Evolutionary conservation across 768 basidiomycete genomes (phyloP).

Genomic region (Kwoniella botswanensis): DNA sequence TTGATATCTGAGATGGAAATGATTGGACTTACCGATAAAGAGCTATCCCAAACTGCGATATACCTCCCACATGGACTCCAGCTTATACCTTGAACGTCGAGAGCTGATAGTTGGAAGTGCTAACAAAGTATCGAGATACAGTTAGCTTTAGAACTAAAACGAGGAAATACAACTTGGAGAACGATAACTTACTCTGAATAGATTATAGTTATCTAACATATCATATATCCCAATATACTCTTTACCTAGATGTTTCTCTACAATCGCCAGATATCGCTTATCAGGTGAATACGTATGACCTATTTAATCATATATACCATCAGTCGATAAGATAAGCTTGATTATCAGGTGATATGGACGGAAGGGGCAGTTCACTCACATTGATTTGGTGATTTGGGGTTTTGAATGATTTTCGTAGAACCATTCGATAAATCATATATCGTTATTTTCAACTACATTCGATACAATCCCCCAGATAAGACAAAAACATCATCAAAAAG

Average conservation of each 20-base stretch:
- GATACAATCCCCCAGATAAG: no score
- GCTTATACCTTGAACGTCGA: constrained; percentile 57
- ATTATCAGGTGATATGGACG: no score
- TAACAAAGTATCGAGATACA: constrained; percentile 47
- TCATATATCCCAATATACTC: constrained; percentile 88
- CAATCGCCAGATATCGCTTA: constrained; percentile 80
- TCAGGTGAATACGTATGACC: constrained; percentile 62
- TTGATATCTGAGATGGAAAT: neutral
- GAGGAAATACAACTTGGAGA: constrained; percentile 19
- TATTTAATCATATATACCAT: constrained; percentile 1
- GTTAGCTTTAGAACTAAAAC: no score
- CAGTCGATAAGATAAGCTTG: no score
- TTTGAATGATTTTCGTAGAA: constrained; percentile 80
- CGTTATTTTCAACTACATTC: constrained; percentile 74
- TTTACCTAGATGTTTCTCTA: constrained; percentile 87
- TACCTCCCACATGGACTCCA: constrained; percentile 59
- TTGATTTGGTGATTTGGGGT: constrained; percentile 74
- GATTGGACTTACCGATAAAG: constrained; percentile 48
- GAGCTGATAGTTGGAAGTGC: constrained; percentile 84
- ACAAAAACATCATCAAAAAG: no score
- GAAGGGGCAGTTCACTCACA: constrained; percentile 28
- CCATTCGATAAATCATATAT: constrained; percentile 82
- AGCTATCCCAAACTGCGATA: constrained; percentile 55
- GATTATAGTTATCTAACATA: constrained; percentile 33
- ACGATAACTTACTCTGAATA: constrained; percentile 45